Base-by-base conservation (phyloP, 2,329 filamentous ascomycete species). In the Colletotrichum higginsianum region DNA sequence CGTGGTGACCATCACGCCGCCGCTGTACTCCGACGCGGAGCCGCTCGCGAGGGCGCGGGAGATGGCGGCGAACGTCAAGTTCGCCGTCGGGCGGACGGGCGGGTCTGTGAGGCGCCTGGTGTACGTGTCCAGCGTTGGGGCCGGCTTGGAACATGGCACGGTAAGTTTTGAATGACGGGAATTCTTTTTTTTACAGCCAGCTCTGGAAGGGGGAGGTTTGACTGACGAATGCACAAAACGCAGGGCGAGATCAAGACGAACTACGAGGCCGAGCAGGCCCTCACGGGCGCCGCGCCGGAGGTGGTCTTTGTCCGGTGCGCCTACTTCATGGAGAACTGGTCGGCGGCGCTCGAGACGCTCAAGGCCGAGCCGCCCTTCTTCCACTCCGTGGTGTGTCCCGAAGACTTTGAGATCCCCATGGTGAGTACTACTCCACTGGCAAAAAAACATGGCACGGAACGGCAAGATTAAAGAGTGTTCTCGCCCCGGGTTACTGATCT, bases 1-100 rank as follows among this genome's bases (percentile, higher is more conserved):
- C 6, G 76, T 82, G 21, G 76, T 82, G 56, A 82, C 81, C 49
- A 71, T 80, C 44, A 80, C 80, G 1, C 80, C 80, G 0, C 79
- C 79, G 86, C 3, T 11, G 76, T 69, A 12, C 76, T 74, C 13
- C 76, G 79, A 50, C 77, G 75, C 7, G 64, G 71, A 8, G 75
- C 79, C 26, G 49, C 74, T 18, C 73, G 71, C 23, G 73, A 79
- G 21, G 77, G 75, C 61, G 79, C 77, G 4, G 74, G 86, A 80
- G 18, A 64, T 83, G 12, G 77, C 82, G 35, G 76, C 77, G 15
- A 83, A 82, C 55, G 77, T 83, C 61, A 78, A 79, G 53, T 75
- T 78, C 6, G 77, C 79, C 0, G 62, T 76, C 0, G 76, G 80
- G 1, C 76, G 80, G 73, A 77, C 73, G 11, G 23, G n/a, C 7